A percentile compares a stretch with the other conserved stretches of the same genome.
Evolutionary conservation across 345 rosid genomes (phyloP).

Genomic region (Atalantia buxifolia): DNA sequence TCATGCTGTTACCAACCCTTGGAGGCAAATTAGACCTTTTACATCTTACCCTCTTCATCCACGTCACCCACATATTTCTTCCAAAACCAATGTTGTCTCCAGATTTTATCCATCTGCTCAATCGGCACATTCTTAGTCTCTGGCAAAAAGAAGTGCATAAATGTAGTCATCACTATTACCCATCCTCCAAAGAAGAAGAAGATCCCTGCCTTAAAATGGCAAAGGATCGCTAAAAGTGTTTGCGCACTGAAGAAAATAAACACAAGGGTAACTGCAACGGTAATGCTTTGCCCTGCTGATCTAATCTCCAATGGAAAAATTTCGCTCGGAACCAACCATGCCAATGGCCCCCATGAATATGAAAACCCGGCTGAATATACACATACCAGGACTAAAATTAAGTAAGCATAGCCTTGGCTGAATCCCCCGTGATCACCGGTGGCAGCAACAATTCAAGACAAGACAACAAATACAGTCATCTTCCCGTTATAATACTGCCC

Average conservation of each 20-base stretch:
- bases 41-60: too few species aligned
- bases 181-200: conserved; percentile 49
- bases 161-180: conserved; percentile 38
- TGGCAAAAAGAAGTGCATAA: conserved; percentile 40
- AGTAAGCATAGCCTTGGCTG: background rate
- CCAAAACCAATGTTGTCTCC: conserved; percentile 8
- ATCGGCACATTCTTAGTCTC: conserved; percentile 8
- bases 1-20: too few species aligned
- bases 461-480: conserved; percentile 55
- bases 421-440: conserved; percentile 36
- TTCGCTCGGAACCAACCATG: too few species aligned
- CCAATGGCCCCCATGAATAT: conserved; percentile 31
- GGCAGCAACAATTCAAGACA: conserved; percentile 81
- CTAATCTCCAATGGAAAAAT: conserved; percentile 9
- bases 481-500: conserved; percentile 42
- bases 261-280: too few species aligned
- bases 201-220: conserved; percentile 45
- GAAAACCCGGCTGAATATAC: conserved; percentile 50
- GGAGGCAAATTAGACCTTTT: too few species aligned
- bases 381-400: conserved; percentile 20
- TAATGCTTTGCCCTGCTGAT: conserved; percentile 48
- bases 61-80: background rate
- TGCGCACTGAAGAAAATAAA: conserved; percentile 34
- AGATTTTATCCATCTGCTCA: background rate
- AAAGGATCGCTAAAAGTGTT: conserved; percentile 52